These are phyloP conservation scores for Sporothrix brunneoviolacea DNA, from an alignment of 2,329 filamentous ascomycete genomes.

Conservation along the genomic window DNA sequence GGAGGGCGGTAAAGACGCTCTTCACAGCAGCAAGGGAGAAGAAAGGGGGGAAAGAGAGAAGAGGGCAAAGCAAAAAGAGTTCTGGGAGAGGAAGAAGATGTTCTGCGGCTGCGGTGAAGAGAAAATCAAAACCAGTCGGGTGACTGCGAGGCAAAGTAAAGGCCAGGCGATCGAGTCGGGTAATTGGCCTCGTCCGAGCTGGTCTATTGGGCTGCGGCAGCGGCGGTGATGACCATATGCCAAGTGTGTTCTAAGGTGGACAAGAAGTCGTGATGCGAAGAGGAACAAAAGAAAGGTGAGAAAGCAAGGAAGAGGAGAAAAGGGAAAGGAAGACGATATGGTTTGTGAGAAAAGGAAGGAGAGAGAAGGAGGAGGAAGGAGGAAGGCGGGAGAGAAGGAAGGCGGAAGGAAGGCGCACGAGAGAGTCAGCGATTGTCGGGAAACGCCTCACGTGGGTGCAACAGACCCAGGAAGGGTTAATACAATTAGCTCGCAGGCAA, in stretches of 20 bases:
- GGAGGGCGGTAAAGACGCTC: too few relatives aligned
- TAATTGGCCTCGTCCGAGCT: too few relatives aligned
- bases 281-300: not conserved
- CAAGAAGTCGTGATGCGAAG: not conserved
- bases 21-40: too few relatives aligned
- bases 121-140: too few relatives aligned
- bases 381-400: not conserved
- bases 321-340: not conserved
- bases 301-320: not conserved
- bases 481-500: slow-evolving; percentile 3
- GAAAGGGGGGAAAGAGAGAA: not conserved
- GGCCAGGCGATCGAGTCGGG: too few relatives aligned
- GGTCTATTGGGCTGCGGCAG: slow-evolving; percentile 2
- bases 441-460: slow-evolving; percentile 11
- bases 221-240: not conserved
- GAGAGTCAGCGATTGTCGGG: slow-evolving; percentile 7
- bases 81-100: too few relatives aligned
- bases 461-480: slow-evolving; percentile 7
- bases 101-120: too few relatives aligned
- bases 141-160: too few relatives aligned
- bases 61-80: not conserved
- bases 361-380: not conserved
- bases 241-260: too few relatives aligned
- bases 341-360: not conserved
- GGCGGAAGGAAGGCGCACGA: not conserved